Percentiles rank a stretch among this genome's conserved stretches.
These are phyloP conservation scores for Coniochaeta sp. DNA, from an alignment of 2,329 filamentous ascomycete genomes.

Conservation along the genomic window DNA sequence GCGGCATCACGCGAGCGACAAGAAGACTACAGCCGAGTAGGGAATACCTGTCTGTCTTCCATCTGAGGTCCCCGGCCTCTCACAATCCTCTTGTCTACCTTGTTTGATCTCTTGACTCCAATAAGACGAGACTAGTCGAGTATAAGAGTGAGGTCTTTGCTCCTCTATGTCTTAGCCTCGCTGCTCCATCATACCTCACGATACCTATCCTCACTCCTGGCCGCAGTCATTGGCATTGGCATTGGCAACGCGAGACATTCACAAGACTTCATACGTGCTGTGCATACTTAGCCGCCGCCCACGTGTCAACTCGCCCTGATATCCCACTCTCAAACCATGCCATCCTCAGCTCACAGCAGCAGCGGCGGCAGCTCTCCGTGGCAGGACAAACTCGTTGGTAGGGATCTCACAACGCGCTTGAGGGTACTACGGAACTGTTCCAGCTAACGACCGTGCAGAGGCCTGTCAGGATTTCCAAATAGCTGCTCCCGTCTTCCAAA, in stretches of 20 bases:
- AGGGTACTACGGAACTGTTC: background rate
- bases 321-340: slow-evolving; percentile 3
- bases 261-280: background rate
- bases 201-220: background rate
- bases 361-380: slow-evolving; percentile 10
- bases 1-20: slow-evolving; percentile 9
- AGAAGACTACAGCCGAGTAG: slow-evolving; percentile 4
- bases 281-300: background rate
- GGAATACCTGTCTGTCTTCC: background rate
- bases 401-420: slow-evolving; percentile 1
- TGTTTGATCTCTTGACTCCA: background rate
- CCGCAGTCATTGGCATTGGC: background rate
- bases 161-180: background rate
- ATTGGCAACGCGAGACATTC: background rate
- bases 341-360: slow-evolving; percentile 3
- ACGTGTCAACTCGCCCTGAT: background rate
- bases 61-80: background rate
- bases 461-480: slow-evolving; percentile 22
- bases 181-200: background rate
- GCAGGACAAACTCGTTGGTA: slow-evolving; percentile 25
- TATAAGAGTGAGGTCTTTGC: background rate
- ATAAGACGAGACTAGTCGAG: background rate
- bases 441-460: slow-evolving; percentile 12
- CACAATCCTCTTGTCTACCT: background rate
- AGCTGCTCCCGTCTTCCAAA: slow-evolving; percentile 20